A percentile compares a stretch with the other conserved stretches of the same genome.
Conservation (phyloP, 225 moss, liverwort and hornwort genomes). For the Anthoceros angustus region DNA sequence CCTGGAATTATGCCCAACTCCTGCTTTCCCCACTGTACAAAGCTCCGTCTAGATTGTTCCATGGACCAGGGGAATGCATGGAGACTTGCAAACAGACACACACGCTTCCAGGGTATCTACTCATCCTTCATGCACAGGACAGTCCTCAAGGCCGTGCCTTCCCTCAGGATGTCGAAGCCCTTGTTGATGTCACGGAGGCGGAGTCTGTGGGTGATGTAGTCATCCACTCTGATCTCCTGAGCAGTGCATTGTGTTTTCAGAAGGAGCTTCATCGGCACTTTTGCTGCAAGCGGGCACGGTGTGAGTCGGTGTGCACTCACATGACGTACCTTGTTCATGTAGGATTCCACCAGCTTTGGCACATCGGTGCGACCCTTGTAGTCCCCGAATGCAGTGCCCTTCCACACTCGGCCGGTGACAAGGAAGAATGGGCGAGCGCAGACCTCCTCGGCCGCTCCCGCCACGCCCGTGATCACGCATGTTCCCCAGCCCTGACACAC, state of each 20-base stretch:
- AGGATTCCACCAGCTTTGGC: conserved; percentile 73
- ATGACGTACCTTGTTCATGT: conserved; percentile 50
- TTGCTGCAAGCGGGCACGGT: not conserved
- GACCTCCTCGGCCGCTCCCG: conserved; percentile 71
- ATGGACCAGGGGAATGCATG: too few species aligned
- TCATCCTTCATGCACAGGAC: not conserved
- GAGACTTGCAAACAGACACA: too few species aligned
- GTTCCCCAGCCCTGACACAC: conserved; percentile 70
- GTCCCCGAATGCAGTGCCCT: conserved; percentile 88
- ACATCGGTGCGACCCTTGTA: conserved; percentile 87
- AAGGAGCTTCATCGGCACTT: not conserved
- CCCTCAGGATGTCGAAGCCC: not conserved
- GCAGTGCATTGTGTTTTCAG: not conserved
- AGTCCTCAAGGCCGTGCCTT: not conserved
- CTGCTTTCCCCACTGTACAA: too few species aligned
- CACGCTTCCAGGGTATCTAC: not conserved
- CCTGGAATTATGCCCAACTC: too few species aligned
- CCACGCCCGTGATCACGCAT: conserved; percentile 78
- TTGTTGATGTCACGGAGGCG: not conserved
- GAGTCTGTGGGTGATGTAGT: not conserved
- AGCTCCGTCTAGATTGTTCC: too few species aligned
- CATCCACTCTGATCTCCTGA: not conserved
- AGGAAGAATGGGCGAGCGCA: conserved; percentile 84
- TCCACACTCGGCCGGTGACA: conserved; percentile 89
- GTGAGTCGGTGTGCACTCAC: too few species aligned